Base-by-base conservation (phyloP, 2,329 filamentous ascomycete genomes). In the Nothophoma quercina region DNA sequence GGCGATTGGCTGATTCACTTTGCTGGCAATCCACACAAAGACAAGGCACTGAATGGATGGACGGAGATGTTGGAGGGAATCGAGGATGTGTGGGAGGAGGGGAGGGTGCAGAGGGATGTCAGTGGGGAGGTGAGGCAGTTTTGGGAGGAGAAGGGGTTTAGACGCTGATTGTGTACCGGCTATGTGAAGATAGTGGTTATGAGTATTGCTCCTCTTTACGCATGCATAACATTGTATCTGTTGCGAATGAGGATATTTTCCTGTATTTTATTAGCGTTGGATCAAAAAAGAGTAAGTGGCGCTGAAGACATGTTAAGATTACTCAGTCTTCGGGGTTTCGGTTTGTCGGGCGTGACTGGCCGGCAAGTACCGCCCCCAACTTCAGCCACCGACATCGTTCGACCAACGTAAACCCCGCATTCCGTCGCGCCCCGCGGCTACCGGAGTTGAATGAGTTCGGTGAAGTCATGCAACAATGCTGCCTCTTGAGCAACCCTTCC, bases 1-100 rank as follows among this genome's bases (percentile, higher is more conserved):
- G 76, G 76, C 3, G 76, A 78, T 45, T 71, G 76, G 45, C 56
- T 79, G 9, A 74, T 78, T n/a, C 77, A 78, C 55, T 78, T 78
- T 46, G 72, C 76, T 5, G 76, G 77, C 0, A 62, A 72, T 1
- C 54, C 51, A 1, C 58, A 73, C 10, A 70, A 74, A 15, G 66
- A 72, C 21, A 57, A 66, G 38, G 60, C 69, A 13, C 73, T 79
- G 62, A 56, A 58, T 10, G 70, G 70, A 40, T 79, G 76, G 74
- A 36, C 16, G 9, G 36, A 44, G 4, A 58, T 59, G 36, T 16
- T 68, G 41, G 41, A 48, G 2, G 26, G 15, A 1, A 63, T 62
- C 16, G 55, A 60, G 1, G 55, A 60, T 30, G 65, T 76, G 3
- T 64, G 60, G 49, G 54, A 67, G 21, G 55, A 60, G 8, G 51